Evolutionary conservation across 345 rosid species (phyloP), one percentile per base, ranked within the genome.

Genomic region (Barbarea vulgaris): DNA sequence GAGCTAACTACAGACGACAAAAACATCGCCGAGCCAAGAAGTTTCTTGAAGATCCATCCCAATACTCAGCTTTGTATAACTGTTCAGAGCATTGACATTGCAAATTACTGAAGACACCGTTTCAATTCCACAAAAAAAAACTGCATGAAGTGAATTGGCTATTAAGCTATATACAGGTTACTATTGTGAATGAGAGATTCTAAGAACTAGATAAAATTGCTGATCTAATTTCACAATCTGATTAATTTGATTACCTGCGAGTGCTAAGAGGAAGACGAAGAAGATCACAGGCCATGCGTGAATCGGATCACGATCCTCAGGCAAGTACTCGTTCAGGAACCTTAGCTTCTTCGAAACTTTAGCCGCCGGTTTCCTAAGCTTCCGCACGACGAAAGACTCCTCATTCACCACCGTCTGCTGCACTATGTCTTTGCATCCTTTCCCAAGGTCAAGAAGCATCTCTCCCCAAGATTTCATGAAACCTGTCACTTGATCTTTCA

Each of bases 261-360:
- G 87, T 12, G 96, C 91, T 36, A 93, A 84, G 61, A 91, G 69
- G 64, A 72, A 81, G 66, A 87, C 95, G 67, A 87, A 83, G 83
- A 93, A 75, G 31, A 93, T 77, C 25, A 93, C 89, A 33, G 93
- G 89, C 98, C 98, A 93, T 15, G 91, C 95, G 63, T 86, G 91
- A 64, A 74, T 77, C 1, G 97, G 98, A 80, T 93, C 90, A 74
- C 96, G 95, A 88, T 93, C 98, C 87, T 93, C 98, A 0, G 98
- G 97, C 81, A 93, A 86, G 53, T 77, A 89, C 70, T 93, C 96
- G 15, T 93, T 93, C 84, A 93, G 81, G 48, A 89, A 91, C 59
- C 83, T 85, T 67, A 93, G 83, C 64, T 86, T 85, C 61, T 81
- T 83, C 19, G 85, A 85, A 11, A 85, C 82, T 77, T 84, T 83